phyloP scores from a whole-genome alignment of 2,329 filamentous ascomycete species.

The Aspergillus sp. region DNA sequence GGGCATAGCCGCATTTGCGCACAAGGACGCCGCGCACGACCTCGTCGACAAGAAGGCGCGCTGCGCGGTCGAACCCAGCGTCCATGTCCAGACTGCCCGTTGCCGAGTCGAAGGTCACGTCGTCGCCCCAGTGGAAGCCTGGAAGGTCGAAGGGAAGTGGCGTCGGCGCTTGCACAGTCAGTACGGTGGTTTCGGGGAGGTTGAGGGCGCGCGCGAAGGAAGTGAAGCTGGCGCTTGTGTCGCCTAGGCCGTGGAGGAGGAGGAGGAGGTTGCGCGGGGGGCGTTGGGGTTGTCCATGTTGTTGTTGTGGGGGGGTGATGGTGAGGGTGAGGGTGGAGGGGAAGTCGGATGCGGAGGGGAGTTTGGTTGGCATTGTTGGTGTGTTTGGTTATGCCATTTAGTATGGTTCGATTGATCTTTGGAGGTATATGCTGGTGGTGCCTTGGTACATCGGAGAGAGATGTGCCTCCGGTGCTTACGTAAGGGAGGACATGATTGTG shows the following conservation, averaged over 20 bases:
- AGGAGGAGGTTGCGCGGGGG: constrained; percentile 69
- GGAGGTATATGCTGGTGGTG: neutral
- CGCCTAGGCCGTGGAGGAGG: constrained; percentile 81
- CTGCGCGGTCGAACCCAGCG: constrained; percentile 58
- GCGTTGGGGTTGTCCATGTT: constrained; percentile 51
- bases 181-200: constrained; percentile 73
- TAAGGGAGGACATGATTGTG: too few species aligned
- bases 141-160: constrained; percentile 68
- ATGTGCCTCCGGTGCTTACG: too few species aligned
- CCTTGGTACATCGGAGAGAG: neutral
- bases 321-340: constrained; percentile 40
- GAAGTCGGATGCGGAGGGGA: constrained; percentile 48
- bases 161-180: constrained; percentile 70
- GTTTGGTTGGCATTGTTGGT: constrained; percentile 29
- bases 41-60: constrained; percentile 47
- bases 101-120: constrained; percentile 53
- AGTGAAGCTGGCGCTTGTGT: constrained; percentile 68
- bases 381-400: neutral
- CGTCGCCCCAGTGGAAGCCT: constrained; percentile 70
- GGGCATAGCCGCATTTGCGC: constrained; percentile 58
- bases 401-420: constrained; percentile 1
- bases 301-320: constrained; percentile 40
- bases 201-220: constrained; percentile 66
- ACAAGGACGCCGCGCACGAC: constrained; percentile 56
- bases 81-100: constrained; percentile 60